Percentiles rank a stretch among this genome's conserved stretches.
Conservation (phyloP, 352 stramenopile genomes). For the Phytophthora quininea region DNA sequence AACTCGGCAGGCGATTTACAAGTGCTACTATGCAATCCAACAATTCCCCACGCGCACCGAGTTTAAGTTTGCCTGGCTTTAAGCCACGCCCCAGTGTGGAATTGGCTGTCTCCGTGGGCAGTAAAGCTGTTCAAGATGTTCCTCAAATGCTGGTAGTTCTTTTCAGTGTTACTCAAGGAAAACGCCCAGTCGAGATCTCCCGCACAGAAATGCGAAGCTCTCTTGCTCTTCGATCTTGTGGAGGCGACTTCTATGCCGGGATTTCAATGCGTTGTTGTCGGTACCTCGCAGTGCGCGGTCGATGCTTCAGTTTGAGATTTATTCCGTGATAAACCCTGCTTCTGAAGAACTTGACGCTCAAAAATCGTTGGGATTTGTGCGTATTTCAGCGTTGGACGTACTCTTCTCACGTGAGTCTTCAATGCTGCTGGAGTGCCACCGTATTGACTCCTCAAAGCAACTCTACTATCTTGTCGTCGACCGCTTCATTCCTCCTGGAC, state of each 20-base stretch:
- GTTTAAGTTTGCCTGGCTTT: conserved; percentile 72
- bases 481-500: conserved; percentile 61
- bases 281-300: conserved; percentile 65
- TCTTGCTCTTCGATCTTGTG: conserved; percentile 70
- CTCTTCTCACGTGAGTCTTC: conserved; percentile 80
- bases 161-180: conserved; percentile 55
- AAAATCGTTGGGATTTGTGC: conserved; percentile 75
- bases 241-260: conserved; percentile 77
- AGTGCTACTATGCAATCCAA: conserved; percentile 8
- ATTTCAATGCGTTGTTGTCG: conserved; percentile 78
- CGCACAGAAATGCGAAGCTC: conserved; percentile 81
- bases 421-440: conserved; percentile 73
- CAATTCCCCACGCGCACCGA: conserved; percentile 45
- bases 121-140: conserved; percentile 67
- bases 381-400: conserved; percentile 73
- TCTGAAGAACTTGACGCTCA: conserved; percentile 65
- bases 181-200: conserved; percentile 62
- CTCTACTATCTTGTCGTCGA: conserved; percentile 81
- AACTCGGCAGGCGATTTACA: conserved; percentile 27
- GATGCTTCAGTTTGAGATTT: conserved; percentile 86
- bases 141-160: conserved; percentile 81
- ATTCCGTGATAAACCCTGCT: conserved; percentile 58
- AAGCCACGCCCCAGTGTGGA: conserved; percentile 69
- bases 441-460: conserved; percentile 47
- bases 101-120: conserved; percentile 77